Base-by-base conservation (phyloP, 1,284 basidiomycete genomes). In the Rhodotorula sp. region DNA sequence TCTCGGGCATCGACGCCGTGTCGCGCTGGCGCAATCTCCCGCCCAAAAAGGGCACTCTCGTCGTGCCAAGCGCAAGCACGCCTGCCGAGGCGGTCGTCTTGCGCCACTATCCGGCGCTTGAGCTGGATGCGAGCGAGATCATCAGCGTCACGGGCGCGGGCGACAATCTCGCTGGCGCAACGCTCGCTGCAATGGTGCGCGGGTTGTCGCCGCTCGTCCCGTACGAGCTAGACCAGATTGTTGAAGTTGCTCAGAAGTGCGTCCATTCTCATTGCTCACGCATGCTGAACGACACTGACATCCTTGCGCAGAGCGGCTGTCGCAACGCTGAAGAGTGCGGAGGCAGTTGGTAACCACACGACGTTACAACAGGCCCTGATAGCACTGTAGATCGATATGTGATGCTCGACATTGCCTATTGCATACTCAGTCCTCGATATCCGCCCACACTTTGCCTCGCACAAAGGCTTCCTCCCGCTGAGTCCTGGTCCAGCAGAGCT, bases 101-200 rank as follows among this genome's bases (percentile, higher is more conserved):
- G 46, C 87, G 88, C 53, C 89, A 93, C 79, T 92, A 89, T 77
- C 86, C 90, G 4, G 84, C 91, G 17, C 79, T 87, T 9, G 74
- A 75, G 0, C 80, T 89, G 13, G 77, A 82, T 4, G 79, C 80
- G 17, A 79, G 81, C n/a, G 80, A 82, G 53, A 79, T 89, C 14
- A 82, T 89, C 13, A 93, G 89, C 77, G 91, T 92, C 16, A 97
- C 93, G 0, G 94, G 94, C 5, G 93, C 92, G 3, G 94, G 94
- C 0, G 93, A 97, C 81, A 84, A 23, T 79, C 56, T 79, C 34
- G 70, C 77, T 5, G 79, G 79, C 3, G 77, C 76, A 16, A 44
- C 78, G 13, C 57, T 91, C 25, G 88, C 90, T 1, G 81, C 82
- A 34, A 79, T 91, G 19, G 81, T 85, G 8, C 80, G 58, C 7